Base-by-base conservation (phyloP, 371 early-diverging fungal species). In the Apophysomyces ossiformis region DNA sequence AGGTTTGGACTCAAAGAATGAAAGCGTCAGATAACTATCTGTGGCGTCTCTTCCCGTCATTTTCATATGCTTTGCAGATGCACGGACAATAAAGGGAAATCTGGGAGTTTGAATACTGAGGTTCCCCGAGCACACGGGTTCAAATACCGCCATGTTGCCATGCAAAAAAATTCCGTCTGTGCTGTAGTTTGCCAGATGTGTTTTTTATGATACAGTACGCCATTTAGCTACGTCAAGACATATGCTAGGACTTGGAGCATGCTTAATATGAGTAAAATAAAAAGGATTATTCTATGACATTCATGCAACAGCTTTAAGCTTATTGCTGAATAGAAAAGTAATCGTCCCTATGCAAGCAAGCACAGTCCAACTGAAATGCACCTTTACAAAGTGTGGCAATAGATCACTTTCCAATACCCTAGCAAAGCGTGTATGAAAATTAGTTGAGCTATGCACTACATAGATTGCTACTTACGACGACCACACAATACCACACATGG, bases 401-500 rank as follows among this genome's bases (percentile, higher is more conserved):
- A 57, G 67, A 0, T 58, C 50, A 6, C 73, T 62, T 15, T 67
- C 68, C 36, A 77, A 39, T n/a, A 75, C 69, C 37, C 77, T 74
- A 67, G 21, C 18, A 47, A 45, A 39, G 13, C 9, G 7, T 57
- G 35, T 13, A 6, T 11, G n/a, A 45, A 18, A 26, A 26, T 26
- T 26, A 26, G 32, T 26, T 3, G 32, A 26, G 32, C 3, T 26
- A 26, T 26, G 2, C 32, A 26, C 0, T 26, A 26, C 32, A 26
- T 26, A 26, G 32, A 26, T 26, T 26, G 32, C 32, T 26, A 26
- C 32, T 26, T 26, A 26, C 32, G 32, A 26, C 32, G 75, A 76
- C 81, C 81, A 82, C 21, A 83, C 45, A 7, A 60, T 64, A 57
- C 83, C 78, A 56, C 81, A 79, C n/a, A 75, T 60, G 4, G 83